A percentile compares a stretch with the other conserved stretches of the same genome.
Conservation (phyloP, 2,329 filamentous ascomycete genomes). For the Microascus cirrosus region DNA sequence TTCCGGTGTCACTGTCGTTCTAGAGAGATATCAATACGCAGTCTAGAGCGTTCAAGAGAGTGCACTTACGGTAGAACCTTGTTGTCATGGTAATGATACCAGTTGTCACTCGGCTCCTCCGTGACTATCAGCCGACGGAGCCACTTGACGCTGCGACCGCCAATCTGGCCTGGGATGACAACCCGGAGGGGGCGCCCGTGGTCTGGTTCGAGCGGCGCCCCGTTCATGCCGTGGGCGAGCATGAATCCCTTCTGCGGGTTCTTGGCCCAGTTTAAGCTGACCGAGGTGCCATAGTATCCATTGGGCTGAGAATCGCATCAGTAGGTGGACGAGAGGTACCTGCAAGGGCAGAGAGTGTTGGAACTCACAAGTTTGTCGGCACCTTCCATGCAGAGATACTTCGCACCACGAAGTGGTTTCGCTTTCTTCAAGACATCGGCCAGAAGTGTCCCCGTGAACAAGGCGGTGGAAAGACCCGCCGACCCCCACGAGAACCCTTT, state of each 20-base stretch:
- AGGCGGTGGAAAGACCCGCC: slow-evolving; percentile 73
- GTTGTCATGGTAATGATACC: slow-evolving; percentile 95
- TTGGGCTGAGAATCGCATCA: slow-evolving; percentile 42
- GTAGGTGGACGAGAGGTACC: background rate
- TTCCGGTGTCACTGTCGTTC: slow-evolving; percentile 20
- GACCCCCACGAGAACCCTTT: slow-evolving; percentile 94
- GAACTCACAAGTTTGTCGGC: slow-evolving; percentile 3
- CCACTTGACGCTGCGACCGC: slow-evolving; percentile 90
- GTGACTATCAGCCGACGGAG: slow-evolving; percentile 72
- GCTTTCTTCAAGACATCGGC: slow-evolving; percentile 59
- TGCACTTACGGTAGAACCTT: slow-evolving; percentile 54
- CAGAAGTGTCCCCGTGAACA: slow-evolving; percentile 78
- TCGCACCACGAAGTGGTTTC: slow-evolving; percentile 56
- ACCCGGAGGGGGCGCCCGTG: slow-evolving; percentile 76
- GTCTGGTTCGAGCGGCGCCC: slow-evolving; percentile 66
- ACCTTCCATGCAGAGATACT: slow-evolving; percentile 54
- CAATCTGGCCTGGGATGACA: slow-evolving; percentile 84
- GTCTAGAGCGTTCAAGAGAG: background rate
- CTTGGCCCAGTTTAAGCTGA: slow-evolving; percentile 82
- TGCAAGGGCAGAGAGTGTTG: background rate
- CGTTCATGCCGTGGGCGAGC: slow-evolving; percentile 87
- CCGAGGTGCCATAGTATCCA: slow-evolving; percentile 76
- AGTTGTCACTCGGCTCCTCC: slow-evolving; percentile 71
- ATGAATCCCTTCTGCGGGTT: slow-evolving; percentile 75
- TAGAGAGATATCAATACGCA: background rate